Percentiles rank a stretch among this genome's conserved stretches.
Conservation (phyloP, 163 green algal genomes). For the Coccomyxa subellipsoidea region DNA sequence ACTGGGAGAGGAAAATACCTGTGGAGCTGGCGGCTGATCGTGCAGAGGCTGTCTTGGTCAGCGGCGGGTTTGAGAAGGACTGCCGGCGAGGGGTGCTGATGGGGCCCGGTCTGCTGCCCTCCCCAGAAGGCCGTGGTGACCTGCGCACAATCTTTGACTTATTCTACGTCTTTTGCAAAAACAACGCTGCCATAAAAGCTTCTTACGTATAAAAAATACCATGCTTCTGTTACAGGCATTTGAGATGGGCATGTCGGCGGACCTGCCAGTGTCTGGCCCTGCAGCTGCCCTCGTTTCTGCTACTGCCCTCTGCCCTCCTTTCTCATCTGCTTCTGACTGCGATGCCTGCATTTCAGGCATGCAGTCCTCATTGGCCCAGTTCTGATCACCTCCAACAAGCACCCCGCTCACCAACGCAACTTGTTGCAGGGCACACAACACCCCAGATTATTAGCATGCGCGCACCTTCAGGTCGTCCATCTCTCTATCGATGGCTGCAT, state of each 20-base stretch:
- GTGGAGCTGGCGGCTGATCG: neutral
- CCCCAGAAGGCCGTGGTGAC: neutral
- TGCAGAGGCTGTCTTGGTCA: neutral
- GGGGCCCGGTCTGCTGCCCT: neutral
- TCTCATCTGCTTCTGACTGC: neutral
- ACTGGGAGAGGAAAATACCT: neutral
- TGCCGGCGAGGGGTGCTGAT: neutral
- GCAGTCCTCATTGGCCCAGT: too few species aligned
- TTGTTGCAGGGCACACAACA: neutral
- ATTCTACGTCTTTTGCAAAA: too few species aligned
- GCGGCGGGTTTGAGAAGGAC: neutral
- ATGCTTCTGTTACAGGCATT: too few species aligned
- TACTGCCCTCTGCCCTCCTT: neutral
- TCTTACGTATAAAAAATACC: too few species aligned
- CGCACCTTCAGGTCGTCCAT: neutral
- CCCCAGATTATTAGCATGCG: neutral
- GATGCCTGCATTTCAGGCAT: neutral
- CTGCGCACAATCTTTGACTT: neutral
- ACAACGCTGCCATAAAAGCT: too few species aligned
- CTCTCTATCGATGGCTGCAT: neutral
- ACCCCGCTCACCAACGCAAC: too few species aligned
- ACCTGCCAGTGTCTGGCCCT: neutral
- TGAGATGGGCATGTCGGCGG: neutral
- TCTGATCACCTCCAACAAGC: too few species aligned
- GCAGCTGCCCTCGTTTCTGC: neutral